Percentiles rank a stretch among this genome's conserved stretches.
Evolutionary conservation across 1,284 basidiomycete genomes (phyloP).

Genomic region (Irpex rosettiformis): DNA sequence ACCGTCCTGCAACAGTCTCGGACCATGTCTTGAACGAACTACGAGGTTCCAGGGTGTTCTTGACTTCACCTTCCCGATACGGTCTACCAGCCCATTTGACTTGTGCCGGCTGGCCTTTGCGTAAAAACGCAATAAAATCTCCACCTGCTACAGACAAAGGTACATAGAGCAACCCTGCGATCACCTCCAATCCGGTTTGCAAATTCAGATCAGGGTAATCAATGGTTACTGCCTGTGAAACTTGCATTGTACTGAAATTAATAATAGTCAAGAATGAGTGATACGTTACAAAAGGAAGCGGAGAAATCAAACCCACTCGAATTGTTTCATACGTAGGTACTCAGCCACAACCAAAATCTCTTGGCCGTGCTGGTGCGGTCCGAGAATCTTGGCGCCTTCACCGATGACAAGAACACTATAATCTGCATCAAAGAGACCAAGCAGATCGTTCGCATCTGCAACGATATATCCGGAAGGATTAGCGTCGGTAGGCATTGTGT

Average conservation of each 20-base stretch:
- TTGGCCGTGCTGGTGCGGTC: conserved; percentile 78
- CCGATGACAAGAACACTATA: conserved; percentile 84
- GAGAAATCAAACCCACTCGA: conserved; percentile 55
- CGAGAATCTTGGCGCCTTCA: conserved; percentile 84
- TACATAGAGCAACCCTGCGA: conserved; percentile 80
- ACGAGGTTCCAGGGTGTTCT: conserved; percentile 62
- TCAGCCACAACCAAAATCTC: conserved; percentile 84
- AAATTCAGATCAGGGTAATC: conserved; percentile 80
- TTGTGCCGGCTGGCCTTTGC: conserved; percentile 71
- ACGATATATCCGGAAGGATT: conserved; percentile 85
- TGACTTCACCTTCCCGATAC: conserved; percentile 42
- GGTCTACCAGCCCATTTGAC: conserved; percentile 84
- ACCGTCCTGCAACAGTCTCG: conserved; percentile 72
- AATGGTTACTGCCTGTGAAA: conserved; percentile 63
- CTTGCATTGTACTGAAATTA: conserved; percentile 48
- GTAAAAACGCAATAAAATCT: conserved; percentile 82
- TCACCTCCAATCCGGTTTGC: conserved; percentile 64
- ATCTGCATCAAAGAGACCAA: conserved; percentile 83
- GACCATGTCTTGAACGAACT: conserved; percentile 84
- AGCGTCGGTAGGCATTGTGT: conserved; percentile 68
- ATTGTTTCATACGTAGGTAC: conserved; percentile 79
- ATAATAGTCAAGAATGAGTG: background rate
- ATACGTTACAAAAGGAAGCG: background rate
- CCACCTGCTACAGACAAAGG: conserved; percentile 70
- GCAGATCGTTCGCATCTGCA: conserved; percentile 81